phyloP scores from a whole-genome alignment of 768 basidiomycete genomes.

The Mycena galericulata region DNA sequence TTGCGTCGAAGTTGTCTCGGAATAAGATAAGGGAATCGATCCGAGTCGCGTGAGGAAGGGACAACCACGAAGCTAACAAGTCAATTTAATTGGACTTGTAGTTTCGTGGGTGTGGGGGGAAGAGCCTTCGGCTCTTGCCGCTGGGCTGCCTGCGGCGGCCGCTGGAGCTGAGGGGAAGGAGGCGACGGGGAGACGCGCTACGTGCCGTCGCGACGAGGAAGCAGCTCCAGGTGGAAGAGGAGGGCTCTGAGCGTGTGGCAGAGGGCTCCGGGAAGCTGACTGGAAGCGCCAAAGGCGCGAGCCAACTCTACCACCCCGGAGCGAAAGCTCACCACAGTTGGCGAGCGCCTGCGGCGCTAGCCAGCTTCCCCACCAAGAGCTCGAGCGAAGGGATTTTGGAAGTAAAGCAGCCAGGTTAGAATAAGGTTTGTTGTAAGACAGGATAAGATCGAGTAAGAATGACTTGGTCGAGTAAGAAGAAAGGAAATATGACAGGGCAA shows the following conservation, averaged over 20 bases:
- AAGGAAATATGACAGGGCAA: not conserved
- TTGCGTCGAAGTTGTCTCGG: constrained; percentile 28
- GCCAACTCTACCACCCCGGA: constrained; percentile 9
- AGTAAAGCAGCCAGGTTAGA: too few relatives aligned
- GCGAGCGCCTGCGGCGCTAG: not conserved
- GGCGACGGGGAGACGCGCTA: not conserved
- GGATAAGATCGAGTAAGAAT: too few relatives aligned
- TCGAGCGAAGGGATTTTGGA: not conserved
- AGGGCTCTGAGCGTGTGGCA: not conserved
- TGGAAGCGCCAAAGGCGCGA: not conserved
- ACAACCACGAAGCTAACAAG: not conserved
- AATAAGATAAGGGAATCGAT: too few relatives aligned
- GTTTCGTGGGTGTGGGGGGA: not conserved
- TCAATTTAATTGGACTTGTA: not conserved
- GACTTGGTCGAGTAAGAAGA: not conserved
- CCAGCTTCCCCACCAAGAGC: not conserved
- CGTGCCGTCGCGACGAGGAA: not conserved
- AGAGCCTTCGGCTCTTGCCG: not conserved
- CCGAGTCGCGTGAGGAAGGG: too few relatives aligned
- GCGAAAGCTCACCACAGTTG: constrained; percentile 9
- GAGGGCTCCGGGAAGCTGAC: not conserved
- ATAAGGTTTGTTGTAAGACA: too few relatives aligned
- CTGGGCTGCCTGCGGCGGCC: not conserved
- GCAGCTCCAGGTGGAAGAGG: not conserved
- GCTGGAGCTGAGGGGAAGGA: not conserved